Base-by-base conservation (phyloP, 345 rosid genomes). In the Populus ilicifolia region DNA sequence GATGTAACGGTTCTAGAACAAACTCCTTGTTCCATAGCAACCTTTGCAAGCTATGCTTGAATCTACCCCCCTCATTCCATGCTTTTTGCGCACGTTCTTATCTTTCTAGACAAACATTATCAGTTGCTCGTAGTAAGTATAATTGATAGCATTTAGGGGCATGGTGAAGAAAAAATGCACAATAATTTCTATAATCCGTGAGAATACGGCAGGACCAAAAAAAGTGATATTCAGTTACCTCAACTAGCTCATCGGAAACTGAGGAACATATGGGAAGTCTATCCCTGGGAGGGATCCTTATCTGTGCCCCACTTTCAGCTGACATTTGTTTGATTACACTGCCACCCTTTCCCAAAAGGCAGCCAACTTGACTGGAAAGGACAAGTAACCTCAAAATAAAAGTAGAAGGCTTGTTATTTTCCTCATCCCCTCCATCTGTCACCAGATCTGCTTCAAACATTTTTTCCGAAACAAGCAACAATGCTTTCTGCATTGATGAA, bases 311-410 rank as follows among this genome's bases (percentile, higher is more conserved):
- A 83, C 94, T 90, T 66, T 87, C 89, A 30, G 87, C 69, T 29
- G 85, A 74, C 87, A 85, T 89, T 84, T 85, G 89, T 85, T 90
- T 87, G 70, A 89, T 85, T 80, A 88, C 85, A 43, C 86, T 84
- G 61, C 97, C 94, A 73, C 86, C 94, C 82, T 88, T 89, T 52
- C 93, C 94, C 82, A 89, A 79, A 76, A 92, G 81, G 81, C 90
- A 85, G 54, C 90, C 89, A 78, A 90, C 90, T 83, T 92, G 91
- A 85, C 79, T 81, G 29, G 89, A 85, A 66, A 78, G 84, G 76
- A 89, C 88, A 70, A 90, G 90, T 73, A 92, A 87, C 86, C 92
- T 88, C 75, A 88, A 75, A 70, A 85, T 67, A 70, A 64, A 61
- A 1, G 76, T 30, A 73, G 86, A 77, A 38, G 83, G 71, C 81